Conservation (phyloP, 345 rosid species). For the Boechera retrofracta region DNA sequence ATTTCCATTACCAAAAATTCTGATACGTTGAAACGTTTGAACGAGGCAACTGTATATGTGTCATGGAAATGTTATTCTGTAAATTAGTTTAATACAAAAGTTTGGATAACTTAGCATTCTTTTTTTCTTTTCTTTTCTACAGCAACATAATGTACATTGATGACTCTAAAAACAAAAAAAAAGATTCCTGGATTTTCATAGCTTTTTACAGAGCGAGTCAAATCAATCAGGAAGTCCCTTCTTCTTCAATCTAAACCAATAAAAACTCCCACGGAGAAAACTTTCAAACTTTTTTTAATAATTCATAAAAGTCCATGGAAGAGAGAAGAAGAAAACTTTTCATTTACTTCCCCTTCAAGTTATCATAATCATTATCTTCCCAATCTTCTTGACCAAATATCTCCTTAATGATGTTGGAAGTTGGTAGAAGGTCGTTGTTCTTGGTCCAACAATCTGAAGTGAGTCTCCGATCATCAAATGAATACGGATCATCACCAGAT, state of each 20-base stretch:
- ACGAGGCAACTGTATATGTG: no score
- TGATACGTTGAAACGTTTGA: neutral
- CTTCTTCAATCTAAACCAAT: constrained; percentile 33
- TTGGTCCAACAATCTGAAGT: constrained; percentile 44
- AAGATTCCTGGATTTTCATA: constrained; percentile 22
- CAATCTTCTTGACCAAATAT: constrained; percentile 53
- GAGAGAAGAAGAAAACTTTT: constrained; percentile 4
- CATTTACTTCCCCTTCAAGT: constrained; percentile 35
- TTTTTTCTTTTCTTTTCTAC: neutral
- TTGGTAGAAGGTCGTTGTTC: constrained; percentile 63
- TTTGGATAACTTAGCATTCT: neutral
- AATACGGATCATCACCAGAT: constrained; percentile 46
- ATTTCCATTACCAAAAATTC: neutral
- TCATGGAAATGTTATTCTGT: no score
- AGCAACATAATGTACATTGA: constrained; percentile 39
- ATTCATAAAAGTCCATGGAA: constrained; percentile 11
- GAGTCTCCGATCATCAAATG: constrained; percentile 52
- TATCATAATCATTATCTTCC: constrained; percentile 18
- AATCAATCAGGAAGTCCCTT: constrained; percentile 27
- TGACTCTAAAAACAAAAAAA: neutral
- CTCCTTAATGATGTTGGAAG: constrained; percentile 75
- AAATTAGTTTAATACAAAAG: neutral
- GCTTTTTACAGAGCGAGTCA: constrained; percentile 19
- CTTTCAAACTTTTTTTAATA: constrained; percentile 15
- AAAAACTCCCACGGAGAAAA: neutral